Base-by-base conservation (phyloP, 129 eudicot genomes). In the Heracleum sosnowskyi region DNA sequence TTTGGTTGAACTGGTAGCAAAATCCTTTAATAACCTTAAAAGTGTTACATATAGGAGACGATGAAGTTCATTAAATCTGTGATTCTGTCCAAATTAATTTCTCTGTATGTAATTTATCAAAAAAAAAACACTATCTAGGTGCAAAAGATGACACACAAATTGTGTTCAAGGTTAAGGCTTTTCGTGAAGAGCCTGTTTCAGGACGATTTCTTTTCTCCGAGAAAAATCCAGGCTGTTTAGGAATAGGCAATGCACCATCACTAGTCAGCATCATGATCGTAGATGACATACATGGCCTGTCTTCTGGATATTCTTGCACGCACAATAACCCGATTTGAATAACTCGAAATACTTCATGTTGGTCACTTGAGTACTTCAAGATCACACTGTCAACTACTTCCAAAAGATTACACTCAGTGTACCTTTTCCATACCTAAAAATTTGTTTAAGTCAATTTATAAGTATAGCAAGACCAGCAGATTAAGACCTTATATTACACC, bases 231-330 rank as follows among this genome's bases (percentile, higher is more conserved):
- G 87, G 81, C 40, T 73, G 81, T 77, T 84, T 84, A 24, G 79
- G 84, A 31, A 7, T 75, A 26, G 87, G 63, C 79, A 80, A 62
- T 76, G 17, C 63, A 46, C 28, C 81, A 49, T 84, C 79, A 2
- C 76, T 64, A 45, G 53, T 73, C 34, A 84, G 53, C 87, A 84
- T 84, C 76, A 73, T 34, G 9, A 80, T 51, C 24, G 62, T 76
- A 9, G 79, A 69, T 15, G 84, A 60, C 84, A 84, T 80, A 15
- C 16, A 77, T 45, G 84, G 87, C 41, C 87, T 80, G 22, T 84
- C 87, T 76, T 76, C 73, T 26, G 87, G 79, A 37, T 57, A n/a
- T 60, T 84, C 68, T 72, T 84, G 86, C 44, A 84, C 84, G 55
- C 86, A 84, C 34, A 80, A 36, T 16, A 84, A 75, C 28, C 84